Evolutionary conservation across 176 grass and related monocot genomes (phyloP), one percentile per base, ranked within the genome.

Genomic region (Carex parvula): DNA sequence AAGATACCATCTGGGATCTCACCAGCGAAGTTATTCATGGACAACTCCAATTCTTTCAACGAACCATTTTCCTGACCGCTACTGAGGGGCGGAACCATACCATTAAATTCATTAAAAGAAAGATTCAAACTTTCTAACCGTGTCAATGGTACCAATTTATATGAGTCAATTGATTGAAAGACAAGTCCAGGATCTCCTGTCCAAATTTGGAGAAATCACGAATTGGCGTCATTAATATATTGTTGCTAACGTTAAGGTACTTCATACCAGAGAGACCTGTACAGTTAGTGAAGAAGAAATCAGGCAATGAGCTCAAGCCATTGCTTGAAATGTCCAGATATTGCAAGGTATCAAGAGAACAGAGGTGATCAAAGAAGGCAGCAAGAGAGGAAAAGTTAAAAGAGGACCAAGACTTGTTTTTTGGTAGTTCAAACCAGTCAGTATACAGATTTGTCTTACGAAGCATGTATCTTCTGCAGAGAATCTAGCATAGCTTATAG

Each of bases 321-420:
- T 98, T 98, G 1, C 0, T 2, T 0, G 92, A 98, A 13, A 98
- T 87, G 32, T 98, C 66, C 26, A 98, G 95, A 6, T 5, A 0
- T 4, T 15, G 12, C 82, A 98, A 77, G 68, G 65, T 81, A 18
- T 90, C 50, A 3, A 98, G 84, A 13, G 0, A 5, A 79, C 95
- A 98, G 5, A 98, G 65, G 24, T 3, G 0, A 0, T 35, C 12
- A 50, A 94, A 93, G 53, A 92, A 60, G 64, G 44, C 14, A 22
- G 32, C 4, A n/a, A 73, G 21, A 42, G 30, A 54, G 62, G 83
- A 75, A 80, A 64, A 82, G 7, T 53, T 79, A 57, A 1, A 35
- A 35, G 56, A 8, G 32, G 4, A 39, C 37, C 37, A 39, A 39
- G 37, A 39, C 37, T 39, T 39, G 37, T 5, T 39, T 39, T 24